Base-by-base conservation (phyloP, 2,329 filamentous ascomycete species). In the Penicillium sp. region DNA sequence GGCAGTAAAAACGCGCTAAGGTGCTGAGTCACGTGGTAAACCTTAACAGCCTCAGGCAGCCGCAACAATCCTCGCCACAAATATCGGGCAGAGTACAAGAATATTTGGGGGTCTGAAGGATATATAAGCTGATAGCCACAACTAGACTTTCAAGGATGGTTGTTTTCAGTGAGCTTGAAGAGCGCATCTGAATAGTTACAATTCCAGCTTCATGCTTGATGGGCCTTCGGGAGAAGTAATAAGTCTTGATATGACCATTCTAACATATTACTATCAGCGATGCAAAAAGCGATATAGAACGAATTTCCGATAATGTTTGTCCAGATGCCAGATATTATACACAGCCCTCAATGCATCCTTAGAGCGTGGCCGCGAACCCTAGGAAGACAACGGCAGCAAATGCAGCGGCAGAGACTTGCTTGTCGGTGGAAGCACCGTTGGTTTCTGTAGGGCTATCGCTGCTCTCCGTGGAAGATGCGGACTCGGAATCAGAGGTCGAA, bases 341-440 rank as follows among this genome's bases (percentile, higher is more conserved):
- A 53, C 52, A 51, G 38, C 19, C 13, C 19, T 29, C 51, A 45
- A 45, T 21, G 48, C 21, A 41, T 23, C 45, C 46, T 59, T 70
- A 80, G 66, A 80, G 67, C 35, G 75, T 70, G 49, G 75, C 76
- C 21, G 76, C 76, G 48, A 78, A 73, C 46, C 78, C 79, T 38
- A 78, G 68, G 61, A 80, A 77, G n/a, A 78, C 72, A 46, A 76
- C 76, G 48, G 78, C 75, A 52, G 73, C 76, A 56, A 79, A 73
- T 7, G 74, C 73, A 51, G 73, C 74, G 35, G 74, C 70, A 38
- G 77, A 76, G 51, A 75, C 70, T 38, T 76, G 73, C 38, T 73
- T 71, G 61, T 73, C 71, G 29, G 73, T 70, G 9, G 71, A 70
- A 30, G 69, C 72, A 54, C 71, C 67, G 41, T 68, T 66, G 13